These are phyloP conservation scores for Penicillium corylophilum DNA, from an alignment of 2,329 filamentous ascomycete genomes.

Conservation along the genomic window DNA sequence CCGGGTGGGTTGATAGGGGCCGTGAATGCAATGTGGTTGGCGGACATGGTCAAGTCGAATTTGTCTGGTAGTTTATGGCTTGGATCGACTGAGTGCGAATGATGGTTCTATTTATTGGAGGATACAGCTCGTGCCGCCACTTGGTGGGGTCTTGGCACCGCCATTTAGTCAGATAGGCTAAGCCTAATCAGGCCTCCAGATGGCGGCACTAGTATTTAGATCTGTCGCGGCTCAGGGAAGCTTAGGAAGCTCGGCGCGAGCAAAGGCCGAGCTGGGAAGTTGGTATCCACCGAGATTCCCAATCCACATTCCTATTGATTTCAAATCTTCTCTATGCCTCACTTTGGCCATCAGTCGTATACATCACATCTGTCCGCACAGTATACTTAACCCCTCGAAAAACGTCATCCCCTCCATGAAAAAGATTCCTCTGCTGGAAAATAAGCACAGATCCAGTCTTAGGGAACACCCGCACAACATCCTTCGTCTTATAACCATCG, in stretches of 20 bases:
- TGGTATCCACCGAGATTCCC: neutral
- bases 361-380: conserved; percentile 58
- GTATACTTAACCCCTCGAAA: conserved; percentile 55
- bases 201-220: no score
- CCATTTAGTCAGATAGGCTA: no score
- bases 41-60: conserved; percentile 8
- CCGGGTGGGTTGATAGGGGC: conserved; percentile 38
- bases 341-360: conserved; percentile 20
- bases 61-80: neutral
- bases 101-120: neutral
- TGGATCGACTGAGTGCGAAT: neutral
- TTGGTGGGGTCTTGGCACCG: no score
- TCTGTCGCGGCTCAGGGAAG: no score
- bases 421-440: conserved; percentile 55
- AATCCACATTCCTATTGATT: no score
- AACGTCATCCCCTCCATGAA: conserved; percentile 58
- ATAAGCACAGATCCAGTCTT: conserved; percentile 54
- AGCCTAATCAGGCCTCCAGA: no score
- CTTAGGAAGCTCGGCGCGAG: neutral
- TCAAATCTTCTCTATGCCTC: neutral
- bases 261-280: neutral
- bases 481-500: conserved; percentile 28
- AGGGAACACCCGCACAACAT: conserved; percentile 47
- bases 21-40: conserved; percentile 40
- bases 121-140: no score